A percentile compares a stretch with the other conserved stretches of the same genome.
Conservation (phyloP, 2,329 filamentous ascomycete species). For the Fusarium coffeatum region DNA sequence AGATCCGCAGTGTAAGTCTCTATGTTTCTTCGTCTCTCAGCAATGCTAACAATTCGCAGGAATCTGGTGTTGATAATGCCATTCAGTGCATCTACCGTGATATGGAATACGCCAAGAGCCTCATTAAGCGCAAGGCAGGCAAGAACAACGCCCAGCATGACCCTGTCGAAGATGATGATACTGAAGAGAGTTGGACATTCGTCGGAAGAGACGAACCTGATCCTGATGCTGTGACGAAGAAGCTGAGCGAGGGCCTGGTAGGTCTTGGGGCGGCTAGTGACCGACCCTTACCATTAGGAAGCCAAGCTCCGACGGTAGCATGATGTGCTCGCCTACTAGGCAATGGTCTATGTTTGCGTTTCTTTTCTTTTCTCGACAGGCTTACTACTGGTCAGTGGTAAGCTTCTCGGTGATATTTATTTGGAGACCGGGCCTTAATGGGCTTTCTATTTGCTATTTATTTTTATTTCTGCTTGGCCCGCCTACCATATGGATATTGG, state of each 20-base stretch:
- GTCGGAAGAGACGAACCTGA: conserved; percentile 70
- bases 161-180: conserved; percentile 64
- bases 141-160: conserved; percentile 62
- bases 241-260: conserved; percentile 53
- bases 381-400: background rate
- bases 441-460: background rate
- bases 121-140: conserved; percentile 75
- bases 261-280: conserved; percentile 33
- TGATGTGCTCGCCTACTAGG: conserved; percentile 10
- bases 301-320: conserved; percentile 34
- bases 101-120: conserved; percentile 87
- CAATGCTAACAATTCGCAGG: conserved; percentile 63
- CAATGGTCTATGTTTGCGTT: background rate
- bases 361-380: background rate
- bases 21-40: fast-evolving
- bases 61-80: conserved; percentile 88
- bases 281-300: conserved; percentile 42
- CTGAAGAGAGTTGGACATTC: conserved; percentile 91
- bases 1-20: conserved; percentile 81
- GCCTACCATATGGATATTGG: background rate
- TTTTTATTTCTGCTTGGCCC: background rate
- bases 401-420: background rate
- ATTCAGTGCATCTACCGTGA: conserved; percentile 96
- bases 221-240: conserved; percentile 56
- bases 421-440: background rate